Evolutionary conservation across 75 land plant genomes (phyloP), one percentile per base, ranked within the genome.

Genomic region (Larix kaempferi): DNA sequence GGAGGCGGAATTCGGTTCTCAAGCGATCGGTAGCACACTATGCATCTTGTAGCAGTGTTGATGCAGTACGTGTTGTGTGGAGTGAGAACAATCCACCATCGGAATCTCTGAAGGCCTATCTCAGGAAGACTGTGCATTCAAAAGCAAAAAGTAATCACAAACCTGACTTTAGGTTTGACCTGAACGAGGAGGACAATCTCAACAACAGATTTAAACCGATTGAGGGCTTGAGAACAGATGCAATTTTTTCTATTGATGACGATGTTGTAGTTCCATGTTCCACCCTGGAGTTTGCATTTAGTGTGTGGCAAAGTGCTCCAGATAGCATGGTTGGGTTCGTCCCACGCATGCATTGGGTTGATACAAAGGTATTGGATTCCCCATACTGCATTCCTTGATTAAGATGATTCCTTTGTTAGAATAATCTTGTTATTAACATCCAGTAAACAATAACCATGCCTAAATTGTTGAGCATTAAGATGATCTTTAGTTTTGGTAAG

Each of bases 291-390:
- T 86, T 90, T 80, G 98, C 95, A 35, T 98, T 89, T 74, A 84
- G 54, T 76, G 99, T 93, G 37, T 98, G 99, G 99, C 84, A 76
- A 76, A 93, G 89, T 81, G 98, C 99, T 6, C 88, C 86, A n/a
- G 79, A 85, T 35, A 84, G 91, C 66, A 98, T 98, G 99, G 99
- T 98, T 19, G 99, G 99, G 19, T 98, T 95, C 93, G 99, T 98
- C 2, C 99, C 99, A 2, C 90, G 99, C 19, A 87, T 88, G 84
- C 98, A 93, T 75, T 98, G 99, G 98, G 33, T 85, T 33, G 85
- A 88, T 82, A 27, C 79, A 63, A 57, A 66, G 93, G 99, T 74
- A 74, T 56, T 56, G 57, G 10, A 26, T 26, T 25, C 12, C 29
- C 76, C 26, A 55, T 55, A 74, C 26, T 55, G 76, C 35, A 44